A percentile compares a stretch with the other conserved stretches of the same genome.
These are phyloP conservation scores for Fraxinus pennsylvanica DNA, from an alignment of 257 asterid genomes.

Conservation along the genomic window DNA sequence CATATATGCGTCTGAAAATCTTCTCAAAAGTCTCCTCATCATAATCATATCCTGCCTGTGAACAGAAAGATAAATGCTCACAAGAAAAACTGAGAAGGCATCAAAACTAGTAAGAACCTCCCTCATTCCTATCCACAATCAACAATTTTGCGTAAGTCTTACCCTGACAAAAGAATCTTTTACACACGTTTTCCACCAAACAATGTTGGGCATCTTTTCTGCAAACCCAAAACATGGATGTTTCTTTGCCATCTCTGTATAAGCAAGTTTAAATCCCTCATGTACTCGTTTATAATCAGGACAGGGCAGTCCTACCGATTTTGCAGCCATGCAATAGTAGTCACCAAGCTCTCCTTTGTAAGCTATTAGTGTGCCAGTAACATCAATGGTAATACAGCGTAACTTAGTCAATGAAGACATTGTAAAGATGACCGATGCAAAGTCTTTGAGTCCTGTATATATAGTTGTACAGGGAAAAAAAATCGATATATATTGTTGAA, in stretches of 20 bases:
- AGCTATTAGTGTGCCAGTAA: constrained; percentile 93
- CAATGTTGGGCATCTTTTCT: constrained; percentile 82
- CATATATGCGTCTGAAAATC: constrained; percentile 77
- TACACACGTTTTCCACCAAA: constrained; percentile 97
- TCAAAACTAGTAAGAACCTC: not conserved
- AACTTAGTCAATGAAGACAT: constrained; percentile 73
- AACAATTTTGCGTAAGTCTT: constrained; percentile 14
- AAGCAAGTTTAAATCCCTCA: constrained; percentile 87
- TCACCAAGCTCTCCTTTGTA: constrained; percentile 99
- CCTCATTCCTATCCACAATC: not conserved
- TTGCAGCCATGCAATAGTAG: constrained; percentile 99
- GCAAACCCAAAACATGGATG: constrained; percentile 95
- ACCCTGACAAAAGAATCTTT: constrained; percentile 88
- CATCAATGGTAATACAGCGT: constrained; percentile 85
- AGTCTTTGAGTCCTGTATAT: constrained; percentile 14
- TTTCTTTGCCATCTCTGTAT: constrained; percentile 81
- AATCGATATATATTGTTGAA: not conserved
- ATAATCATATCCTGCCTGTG: constrained; percentile 95
- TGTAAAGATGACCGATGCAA: constrained; percentile 23
- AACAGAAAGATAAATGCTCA: constrained; percentile 19
- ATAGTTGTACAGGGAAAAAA: constrained; percentile 2
- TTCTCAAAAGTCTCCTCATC: constrained; percentile 92
- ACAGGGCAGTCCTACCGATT: constrained; percentile 84
- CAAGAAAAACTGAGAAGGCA: constrained; percentile 12
- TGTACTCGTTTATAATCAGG: constrained; percentile 91